Percentiles rank a stretch among this genome's conserved stretches.
These are phyloP conservation scores for Phytopythium kandeliae DNA, from an alignment of 352 stramenopile species.

Conservation along the genomic window DNA sequence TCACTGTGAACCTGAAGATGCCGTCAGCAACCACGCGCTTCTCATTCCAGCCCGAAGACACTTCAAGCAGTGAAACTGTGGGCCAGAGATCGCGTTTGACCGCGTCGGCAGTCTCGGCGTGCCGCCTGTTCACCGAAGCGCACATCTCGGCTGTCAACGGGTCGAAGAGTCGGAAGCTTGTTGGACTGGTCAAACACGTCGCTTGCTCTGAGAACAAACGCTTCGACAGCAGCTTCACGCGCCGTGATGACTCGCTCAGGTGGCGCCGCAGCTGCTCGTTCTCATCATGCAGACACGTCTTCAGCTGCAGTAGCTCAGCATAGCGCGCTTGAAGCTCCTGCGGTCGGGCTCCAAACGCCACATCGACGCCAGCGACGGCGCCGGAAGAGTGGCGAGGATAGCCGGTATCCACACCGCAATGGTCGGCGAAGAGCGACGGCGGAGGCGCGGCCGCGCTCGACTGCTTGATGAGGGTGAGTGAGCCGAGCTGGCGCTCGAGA, in stretches of 20 bases:
- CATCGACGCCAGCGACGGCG: neutral
- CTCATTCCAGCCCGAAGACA: slow-evolving; percentile 21
- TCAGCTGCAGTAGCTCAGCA: neutral
- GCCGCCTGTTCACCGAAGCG: slow-evolving; percentile 11
- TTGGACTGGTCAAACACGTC: slow-evolving; percentile 9
- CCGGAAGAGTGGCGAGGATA: neutral
- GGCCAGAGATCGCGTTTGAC: slow-evolving; percentile 8
- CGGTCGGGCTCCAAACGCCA: neutral
- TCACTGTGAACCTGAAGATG: slow-evolving; percentile 18
- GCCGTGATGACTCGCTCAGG: slow-evolving; percentile 9
- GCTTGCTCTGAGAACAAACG: slow-evolving; percentile 21
- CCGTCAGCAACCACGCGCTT: slow-evolving; percentile 10
- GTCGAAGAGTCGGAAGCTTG: slow-evolving; percentile 21
- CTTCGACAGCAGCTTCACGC: slow-evolving; percentile 12
- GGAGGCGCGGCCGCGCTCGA: neutral
- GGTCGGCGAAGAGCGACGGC: neutral
- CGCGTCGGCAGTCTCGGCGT: slow-evolving; percentile 6
- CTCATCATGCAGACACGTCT: slow-evolving; percentile 13
- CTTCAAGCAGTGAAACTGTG: slow-evolving; percentile 8
- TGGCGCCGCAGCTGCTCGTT: slow-evolving; percentile 21
- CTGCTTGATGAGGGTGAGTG: neutral
- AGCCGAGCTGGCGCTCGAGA: neutral
- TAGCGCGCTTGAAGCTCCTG: neutral
- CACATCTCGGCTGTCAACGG: slow-evolving; percentile 17
- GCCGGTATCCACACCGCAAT: neutral